Conservation (phyloP, 2,329 filamentous ascomycete species). For the Alternaria sp. region DNA sequence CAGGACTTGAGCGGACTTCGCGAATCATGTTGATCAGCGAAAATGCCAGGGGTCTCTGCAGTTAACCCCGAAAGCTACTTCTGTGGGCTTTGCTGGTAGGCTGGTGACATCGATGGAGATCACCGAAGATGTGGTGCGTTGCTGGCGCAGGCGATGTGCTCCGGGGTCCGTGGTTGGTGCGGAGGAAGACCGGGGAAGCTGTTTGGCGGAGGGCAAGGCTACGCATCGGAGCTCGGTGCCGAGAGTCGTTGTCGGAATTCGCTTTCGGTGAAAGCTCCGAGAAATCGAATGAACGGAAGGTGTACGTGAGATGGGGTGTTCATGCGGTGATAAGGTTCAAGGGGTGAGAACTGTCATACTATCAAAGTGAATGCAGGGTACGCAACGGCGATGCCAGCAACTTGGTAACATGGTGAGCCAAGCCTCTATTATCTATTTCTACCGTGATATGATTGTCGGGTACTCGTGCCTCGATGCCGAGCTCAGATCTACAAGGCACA, state of each 20-base stretch:
- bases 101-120: neutral
- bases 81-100: neutral
- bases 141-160: neutral
- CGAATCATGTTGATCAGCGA: neutral
- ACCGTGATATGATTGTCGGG: neutral
- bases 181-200: neutral
- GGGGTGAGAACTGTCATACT: neutral
- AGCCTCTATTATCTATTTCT: neutral
- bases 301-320: neutral
- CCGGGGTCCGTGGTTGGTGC: conserved; percentile 6
- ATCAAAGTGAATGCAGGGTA: neutral
- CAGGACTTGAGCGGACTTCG: neutral
- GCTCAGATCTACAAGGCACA: neutral
- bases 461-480: neutral
- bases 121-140: neutral
- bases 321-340: neutral
- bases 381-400: neutral
- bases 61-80: neutral
- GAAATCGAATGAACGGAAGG: neutral
- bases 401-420: neutral
- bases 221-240: neutral
- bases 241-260: neutral
- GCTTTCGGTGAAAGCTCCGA: neutral
- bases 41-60: neutral
- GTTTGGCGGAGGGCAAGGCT: neutral